Evolutionary conservation across 2,329 filamentous ascomycete species (phyloP), one percentile per base, ranked within the genome.

Genomic region (Didymella keratinophila): DNA sequence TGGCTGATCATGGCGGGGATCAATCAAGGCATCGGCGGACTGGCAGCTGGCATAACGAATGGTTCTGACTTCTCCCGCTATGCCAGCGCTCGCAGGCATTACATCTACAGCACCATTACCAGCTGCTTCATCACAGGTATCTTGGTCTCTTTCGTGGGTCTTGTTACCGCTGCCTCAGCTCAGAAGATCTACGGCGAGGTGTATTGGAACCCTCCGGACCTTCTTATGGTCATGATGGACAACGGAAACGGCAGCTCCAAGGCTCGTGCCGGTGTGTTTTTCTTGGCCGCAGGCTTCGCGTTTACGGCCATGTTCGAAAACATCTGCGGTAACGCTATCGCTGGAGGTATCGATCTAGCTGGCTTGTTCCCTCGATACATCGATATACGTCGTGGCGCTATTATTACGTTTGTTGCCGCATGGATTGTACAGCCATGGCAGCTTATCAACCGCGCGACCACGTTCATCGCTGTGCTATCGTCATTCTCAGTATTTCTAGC

Each of bases 1-100:
- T 82, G 80, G 79, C 71, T 81, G 9, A 78, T 81, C 54, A 79
- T 81, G 77, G 72, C 76, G 11, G 78, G 78, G 0, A 78, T 81
- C 51, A 81, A 81, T 52, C 78, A 80, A 46, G 74, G 73, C 27
- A 63, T 82, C 11, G 80, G 80, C 1, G 64, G 73, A 1, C 67
- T 80, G 7, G 78, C 78, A 0, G 78, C 78, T 0, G 78, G 78
- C 0, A 80, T 80, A 30, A 78, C 76, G 5, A 80, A 79, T 47
- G 75, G 76, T 11, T 78, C 75, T 18, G 80, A 82, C 62, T 82
- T 81, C 62, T 78, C 78, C 1, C 75, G 80, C 8, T 82, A 81
- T 56, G 73, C 79, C 0, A 70, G 68, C 27, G 64, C 63, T 3
- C 71, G 71, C 39, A 73, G 69, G 46, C 62, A 71, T 37, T 80